Evolutionary conservation across 345 rosid species (phyloP), one percentile per base, ranked within the genome.

Genomic region (Hypericum androsaemum): DNA sequence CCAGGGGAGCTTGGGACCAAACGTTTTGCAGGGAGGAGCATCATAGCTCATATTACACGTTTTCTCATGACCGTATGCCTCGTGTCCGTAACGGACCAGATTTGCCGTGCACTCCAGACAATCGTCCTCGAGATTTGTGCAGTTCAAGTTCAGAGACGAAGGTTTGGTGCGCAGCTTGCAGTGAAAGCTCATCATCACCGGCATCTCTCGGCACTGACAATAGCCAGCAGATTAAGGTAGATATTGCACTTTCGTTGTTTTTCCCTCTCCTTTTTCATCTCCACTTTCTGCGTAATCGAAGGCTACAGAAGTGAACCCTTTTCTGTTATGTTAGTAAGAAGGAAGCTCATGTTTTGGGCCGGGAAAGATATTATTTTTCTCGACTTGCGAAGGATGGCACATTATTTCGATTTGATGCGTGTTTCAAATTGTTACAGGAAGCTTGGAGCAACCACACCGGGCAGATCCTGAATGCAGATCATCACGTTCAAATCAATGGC

Each of bases 21-120:
- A 78, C 80, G 32, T 47, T 83, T 52, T 72, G 86, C 61, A 66
- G 77, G 71, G 84, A 78, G 66, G 88, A 82, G 72, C 84, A 76
- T 60, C 81, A 68, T 53, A 80, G 84, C 49, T 79, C 92, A 42
- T 80, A 78, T 63, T 77, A 74, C 69, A 66, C 71, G 41, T 65
- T 74, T 61, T 71, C 87, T 65, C 74, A 73, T 47, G 77, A 79
- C 66, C 70, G 60, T 41, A 55, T 77, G 10, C 72, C 80, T 44
- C 62, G 76, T 79, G 61, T 58, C 64, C 72, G 70, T 73, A 67
- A 67, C 47, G 58, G 63, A 49, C 69, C 69, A 60, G 62, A 62
- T 43, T 61, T 22, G 32, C 32, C 66, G 72, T 59, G 74, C 61
- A 53, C 69, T 12, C 73, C 76, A 57, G 62, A 50, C 50, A 70